These are phyloP conservation scores for Melastoma malabathricum DNA, from an alignment of 345 rosid genomes.

Conservation along the genomic window DNA sequence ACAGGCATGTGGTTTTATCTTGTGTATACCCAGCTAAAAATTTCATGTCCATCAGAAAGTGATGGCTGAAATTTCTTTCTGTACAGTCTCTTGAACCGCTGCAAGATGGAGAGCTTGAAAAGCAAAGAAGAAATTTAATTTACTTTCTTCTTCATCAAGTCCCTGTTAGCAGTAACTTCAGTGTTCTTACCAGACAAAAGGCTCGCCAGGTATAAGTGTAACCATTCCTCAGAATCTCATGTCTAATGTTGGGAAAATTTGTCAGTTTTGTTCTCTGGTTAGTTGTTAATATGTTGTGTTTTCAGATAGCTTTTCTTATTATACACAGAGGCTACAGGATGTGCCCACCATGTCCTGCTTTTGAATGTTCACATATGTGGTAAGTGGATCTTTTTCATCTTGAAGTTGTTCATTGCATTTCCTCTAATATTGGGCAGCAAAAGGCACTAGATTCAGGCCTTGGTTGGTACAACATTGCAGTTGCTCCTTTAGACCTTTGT, in stretches of 20 bases:
- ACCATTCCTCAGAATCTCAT: not conserved
- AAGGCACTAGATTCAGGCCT: too few species aligned
- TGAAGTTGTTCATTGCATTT: not conserved
- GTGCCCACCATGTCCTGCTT: slow-evolving; percentile 94
- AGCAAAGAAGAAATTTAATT: slow-evolving; percentile 75
- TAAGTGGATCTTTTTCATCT: slow-evolving; percentile 18
- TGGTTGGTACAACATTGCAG: too few species aligned
- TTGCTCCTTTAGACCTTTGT: too few species aligned
- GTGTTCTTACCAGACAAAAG: slow-evolving; percentile 55
- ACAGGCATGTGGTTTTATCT: slow-evolving; percentile 46
- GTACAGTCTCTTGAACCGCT: slow-evolving; percentile 92
- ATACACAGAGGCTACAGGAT: slow-evolving; percentile 85
- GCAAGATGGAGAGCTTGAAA: slow-evolving; percentile 97
- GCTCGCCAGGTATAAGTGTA: slow-evolving; percentile 64
- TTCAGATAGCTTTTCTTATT: slow-evolving; percentile 87
- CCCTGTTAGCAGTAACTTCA: slow-evolving; percentile 90
- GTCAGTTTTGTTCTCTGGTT: slow-evolving; percentile 17
- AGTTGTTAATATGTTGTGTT: slow-evolving; percentile 20
- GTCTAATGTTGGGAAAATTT: not conserved
- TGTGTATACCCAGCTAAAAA: not conserved
- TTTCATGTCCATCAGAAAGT: not conserved
- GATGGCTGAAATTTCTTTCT: slow-evolving; percentile 7
- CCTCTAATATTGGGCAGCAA: not conserved
- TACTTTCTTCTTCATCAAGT: slow-evolving; percentile 97
- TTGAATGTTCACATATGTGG: slow-evolving; percentile 99